Base-by-base conservation (phyloP, 163 green algal species). In the Chlorella variabilis region DNA sequence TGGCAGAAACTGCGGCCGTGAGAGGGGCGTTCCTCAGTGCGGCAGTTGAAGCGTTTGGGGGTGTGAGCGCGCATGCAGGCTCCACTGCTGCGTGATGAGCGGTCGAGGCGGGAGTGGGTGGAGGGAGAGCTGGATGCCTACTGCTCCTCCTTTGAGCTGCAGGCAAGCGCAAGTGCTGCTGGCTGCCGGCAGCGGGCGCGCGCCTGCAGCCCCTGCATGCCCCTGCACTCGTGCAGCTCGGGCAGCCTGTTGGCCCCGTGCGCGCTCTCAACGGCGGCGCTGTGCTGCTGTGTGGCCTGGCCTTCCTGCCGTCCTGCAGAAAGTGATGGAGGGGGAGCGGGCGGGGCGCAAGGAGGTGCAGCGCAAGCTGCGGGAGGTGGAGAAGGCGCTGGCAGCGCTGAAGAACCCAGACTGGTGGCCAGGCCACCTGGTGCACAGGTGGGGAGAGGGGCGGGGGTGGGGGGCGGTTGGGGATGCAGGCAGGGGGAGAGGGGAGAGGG, bases 241-340 rank as follows among this genome's bases (percentile, higher is more conserved):
- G 45, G 45, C 45, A 54, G 45, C n/a, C n/a, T n/a, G n/a, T n/a
- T n/a, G n/a, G n/a, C n/a, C n/a, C n/a, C n/a, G n/a, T n/a, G n/a
- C n/a, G n/a, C n/a, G n/a, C n/a, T n/a, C n/a, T n/a, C n/a, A n/a
- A n/a, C n/a, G n/a, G n/a, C n/a, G 45, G 11, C 15, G 45, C 45
- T 54, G 11, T 54, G 45, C 45, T 54, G 45, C 45, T 54, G 15
- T 15, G 15, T 15, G 11, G 45, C 45, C 15, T 15, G 11, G 45
- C 45, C 15, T 54, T 15, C 45, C 45, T 54, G 45, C 15, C n/a
- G n/a, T 11, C 45, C 78, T 90, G 83, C 86, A 90, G 39, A 84
- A 91, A 68, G 88, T 97, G 56, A 84, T 96, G 42, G 94, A 97
- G 33, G 93, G 91, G 1, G 93, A 97, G 88, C 91, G 95, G 66